These are phyloP conservation scores for Ogataea ganodermae DNA, from an alignment of 805 yeast species.

Conservation along the genomic window DNA sequence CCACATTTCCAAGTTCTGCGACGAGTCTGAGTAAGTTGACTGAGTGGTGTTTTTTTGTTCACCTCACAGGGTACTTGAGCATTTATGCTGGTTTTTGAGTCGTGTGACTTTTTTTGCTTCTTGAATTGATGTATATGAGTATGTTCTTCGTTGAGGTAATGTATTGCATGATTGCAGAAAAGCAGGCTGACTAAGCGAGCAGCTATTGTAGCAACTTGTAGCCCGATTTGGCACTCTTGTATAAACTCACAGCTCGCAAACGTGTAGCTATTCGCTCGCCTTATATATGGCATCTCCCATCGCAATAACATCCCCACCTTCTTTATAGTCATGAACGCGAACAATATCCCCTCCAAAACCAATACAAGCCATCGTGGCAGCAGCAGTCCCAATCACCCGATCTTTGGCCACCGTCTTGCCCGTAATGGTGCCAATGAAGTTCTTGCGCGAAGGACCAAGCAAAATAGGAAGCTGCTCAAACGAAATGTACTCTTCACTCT, in stretches of 20 bases:
- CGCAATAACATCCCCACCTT: slow-evolving; percentile 51
- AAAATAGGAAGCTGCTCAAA: slow-evolving; percentile 65
- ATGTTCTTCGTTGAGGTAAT: neutral
- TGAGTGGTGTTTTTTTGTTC: slow-evolving; percentile 7
- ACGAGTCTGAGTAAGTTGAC: slow-evolving; percentile 14
- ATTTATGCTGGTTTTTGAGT: neutral
- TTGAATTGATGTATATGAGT: neutral
- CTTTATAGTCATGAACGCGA: slow-evolving; percentile 82
- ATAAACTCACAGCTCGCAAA: no score
- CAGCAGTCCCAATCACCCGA: slow-evolving; percentile 77
- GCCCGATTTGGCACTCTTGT: no score
- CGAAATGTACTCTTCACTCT: slow-evolving; percentile 36
- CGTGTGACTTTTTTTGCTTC: slow-evolving; percentile 3
- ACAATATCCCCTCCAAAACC: slow-evolving; percentile 77
- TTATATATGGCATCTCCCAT: slow-evolving; percentile 77
- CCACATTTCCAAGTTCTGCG: slow-evolving; percentile 84
- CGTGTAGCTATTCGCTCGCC: neutral
- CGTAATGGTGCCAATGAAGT: slow-evolving; percentile 77
- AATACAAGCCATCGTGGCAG: slow-evolving; percentile 71
- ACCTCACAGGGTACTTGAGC: neutral
- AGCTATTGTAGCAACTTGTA: no score
- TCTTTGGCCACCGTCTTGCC: slow-evolving; percentile 55
- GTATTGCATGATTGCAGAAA: no score
- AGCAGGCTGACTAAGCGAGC: no score
- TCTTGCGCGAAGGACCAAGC: slow-evolving; percentile 87